A percentile compares a stretch with the other conserved stretches of the same genome.
phyloP scores from a whole-genome alignment of 2,329 filamentous ascomycete species.

The Clonostachys solani region DNA sequence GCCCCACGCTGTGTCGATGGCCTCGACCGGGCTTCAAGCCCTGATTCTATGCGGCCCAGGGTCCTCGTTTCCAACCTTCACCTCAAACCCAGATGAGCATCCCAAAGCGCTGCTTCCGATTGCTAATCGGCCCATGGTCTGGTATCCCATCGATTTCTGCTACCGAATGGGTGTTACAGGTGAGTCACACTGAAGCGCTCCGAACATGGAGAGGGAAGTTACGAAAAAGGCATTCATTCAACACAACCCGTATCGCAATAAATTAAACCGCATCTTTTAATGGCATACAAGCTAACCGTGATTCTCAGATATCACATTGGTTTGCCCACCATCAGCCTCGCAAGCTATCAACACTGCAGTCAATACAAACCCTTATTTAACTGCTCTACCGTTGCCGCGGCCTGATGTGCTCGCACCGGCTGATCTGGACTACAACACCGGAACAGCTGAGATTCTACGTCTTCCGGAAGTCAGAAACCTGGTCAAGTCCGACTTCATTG shows the following conservation, averaged over 20 bases:
- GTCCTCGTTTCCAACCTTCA: slow-evolving; percentile 78
- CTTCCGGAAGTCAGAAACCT: slow-evolving; percentile 76
- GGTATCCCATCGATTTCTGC: slow-evolving; percentile 85
- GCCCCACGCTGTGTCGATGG: slow-evolving; percentile 73
- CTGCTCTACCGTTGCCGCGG: slow-evolving; percentile 66
- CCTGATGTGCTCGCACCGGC: slow-evolving; percentile 74
- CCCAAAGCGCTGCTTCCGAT: slow-evolving; percentile 80
- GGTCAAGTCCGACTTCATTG: slow-evolving; percentile 81
- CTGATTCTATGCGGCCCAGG: slow-evolving; percentile 80
- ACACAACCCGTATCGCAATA: no score
- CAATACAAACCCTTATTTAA: slow-evolving; percentile 74
- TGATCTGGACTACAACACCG: slow-evolving; percentile 75
- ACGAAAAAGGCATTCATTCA: no score
- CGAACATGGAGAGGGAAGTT: no score
- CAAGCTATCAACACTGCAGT: slow-evolving; percentile 65
- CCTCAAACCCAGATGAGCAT: slow-evolving; percentile 72
- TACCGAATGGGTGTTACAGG: slow-evolving; percentile 75
- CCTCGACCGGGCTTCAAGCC: slow-evolving; percentile 75
- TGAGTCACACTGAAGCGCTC: slow-evolving; percentile 29
- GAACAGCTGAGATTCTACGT: slow-evolving; percentile 83
- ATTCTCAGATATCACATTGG: slow-evolving; percentile 54
- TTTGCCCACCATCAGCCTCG: slow-evolving; percentile 61
- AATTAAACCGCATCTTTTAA: background rate
- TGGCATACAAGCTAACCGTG: slow-evolving; percentile 10
- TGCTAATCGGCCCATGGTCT: slow-evolving; percentile 83